These are phyloP conservation scores for Cyberlindnera euphorbiae DNA, from an alignment of 805 yeast species.

Conservation along the genomic window DNA sequence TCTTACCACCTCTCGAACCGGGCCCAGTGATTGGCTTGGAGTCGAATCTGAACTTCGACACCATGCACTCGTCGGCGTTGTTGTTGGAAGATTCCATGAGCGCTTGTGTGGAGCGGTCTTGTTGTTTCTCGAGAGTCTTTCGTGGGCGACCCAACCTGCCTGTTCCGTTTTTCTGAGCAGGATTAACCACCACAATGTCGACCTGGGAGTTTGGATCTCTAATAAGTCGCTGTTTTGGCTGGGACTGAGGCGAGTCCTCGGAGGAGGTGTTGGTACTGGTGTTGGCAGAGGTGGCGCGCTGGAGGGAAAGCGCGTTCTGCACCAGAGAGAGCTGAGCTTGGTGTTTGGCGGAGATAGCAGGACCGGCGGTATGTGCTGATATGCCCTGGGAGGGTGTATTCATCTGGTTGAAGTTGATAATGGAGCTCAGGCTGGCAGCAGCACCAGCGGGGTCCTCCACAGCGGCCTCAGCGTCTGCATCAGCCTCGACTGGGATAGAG, in stretches of 20 bases:
- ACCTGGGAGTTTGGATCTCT: slow-evolving; percentile 22
- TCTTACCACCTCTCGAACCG: slow-evolving; percentile 26
- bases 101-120: slow-evolving; percentile 1
- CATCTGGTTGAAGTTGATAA: too few species aligned
- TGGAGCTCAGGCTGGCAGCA: too few species aligned
- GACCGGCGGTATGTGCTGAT: background rate
- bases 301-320: too few species aligned
- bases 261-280: background rate
- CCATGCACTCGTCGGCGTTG: slow-evolving; percentile 21
- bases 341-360: background rate
- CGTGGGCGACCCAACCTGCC: slow-evolving; percentile 27
- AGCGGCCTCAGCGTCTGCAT: background rate
- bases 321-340: too few species aligned
- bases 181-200: slow-evolving; percentile 26
- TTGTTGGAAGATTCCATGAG: slow-evolving; percentile 10
- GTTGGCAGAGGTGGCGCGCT: background rate
- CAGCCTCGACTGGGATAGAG: too few species aligned
- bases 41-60: slow-evolving; percentile 25
- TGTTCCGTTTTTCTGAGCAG: slow-evolving; percentile 22
- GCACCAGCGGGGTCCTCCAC: background rate
- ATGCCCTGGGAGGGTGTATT: too few species aligned
- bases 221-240: slow-evolving; percentile 18
- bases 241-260: slow-evolving; percentile 5
- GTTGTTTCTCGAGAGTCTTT: slow-evolving; percentile 4
- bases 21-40: slow-evolving; percentile 24